Conservation (phyloP, 2,329 filamentous ascomycete species). For the Colletotrichum musicola region DNA sequence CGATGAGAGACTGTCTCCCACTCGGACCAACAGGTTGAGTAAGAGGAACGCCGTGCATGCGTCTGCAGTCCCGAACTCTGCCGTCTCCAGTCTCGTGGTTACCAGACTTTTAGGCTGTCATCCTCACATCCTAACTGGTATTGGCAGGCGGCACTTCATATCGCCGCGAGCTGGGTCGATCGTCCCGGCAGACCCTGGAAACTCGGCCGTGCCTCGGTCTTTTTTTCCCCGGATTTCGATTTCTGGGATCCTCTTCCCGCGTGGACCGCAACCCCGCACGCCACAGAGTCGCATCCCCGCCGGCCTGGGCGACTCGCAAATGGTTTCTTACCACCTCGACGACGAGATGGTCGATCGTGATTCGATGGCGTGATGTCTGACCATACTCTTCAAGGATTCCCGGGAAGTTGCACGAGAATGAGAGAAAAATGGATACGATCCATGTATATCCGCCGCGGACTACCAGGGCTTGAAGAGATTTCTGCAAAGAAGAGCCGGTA, state of each 20-base stretch:
- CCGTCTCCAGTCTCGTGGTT: not conserved
- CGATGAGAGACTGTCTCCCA: not conserved
- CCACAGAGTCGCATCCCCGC: slow-evolving; percentile 1
- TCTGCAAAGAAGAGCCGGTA: not conserved
- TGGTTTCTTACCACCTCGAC: not conserved
- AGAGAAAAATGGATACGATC: not conserved
- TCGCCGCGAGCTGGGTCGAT: not conserved
- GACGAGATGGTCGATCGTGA: not conserved
- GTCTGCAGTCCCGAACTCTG: not conserved
- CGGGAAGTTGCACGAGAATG: not conserved
- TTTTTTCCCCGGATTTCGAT: slow-evolving; percentile 30
- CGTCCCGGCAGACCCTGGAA: slow-evolving; percentile 14
- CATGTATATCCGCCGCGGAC: slow-evolving; percentile 5
- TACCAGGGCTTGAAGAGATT: not conserved
- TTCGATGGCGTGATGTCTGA: slow-evolving; percentile 15
- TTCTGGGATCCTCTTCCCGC: slow-evolving; percentile 4
- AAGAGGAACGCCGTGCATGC: not conserved
- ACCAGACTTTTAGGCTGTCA: not conserved
- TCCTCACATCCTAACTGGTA: not conserved
- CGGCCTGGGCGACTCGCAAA: slow-evolving; percentile 5
- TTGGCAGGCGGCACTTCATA: slow-evolving; percentile 16
- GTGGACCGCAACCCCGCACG: slow-evolving; percentile 27
- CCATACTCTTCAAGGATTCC: not conserved
- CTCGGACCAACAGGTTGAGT: not conserved
- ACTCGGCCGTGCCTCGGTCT: slow-evolving; percentile 25